Percentiles rank a stretch among this genome's conserved stretches.
Evolutionary conservation across 768 basidiomycete genomes (phyloP).

Genomic region (Polyporus arcularius): DNA sequence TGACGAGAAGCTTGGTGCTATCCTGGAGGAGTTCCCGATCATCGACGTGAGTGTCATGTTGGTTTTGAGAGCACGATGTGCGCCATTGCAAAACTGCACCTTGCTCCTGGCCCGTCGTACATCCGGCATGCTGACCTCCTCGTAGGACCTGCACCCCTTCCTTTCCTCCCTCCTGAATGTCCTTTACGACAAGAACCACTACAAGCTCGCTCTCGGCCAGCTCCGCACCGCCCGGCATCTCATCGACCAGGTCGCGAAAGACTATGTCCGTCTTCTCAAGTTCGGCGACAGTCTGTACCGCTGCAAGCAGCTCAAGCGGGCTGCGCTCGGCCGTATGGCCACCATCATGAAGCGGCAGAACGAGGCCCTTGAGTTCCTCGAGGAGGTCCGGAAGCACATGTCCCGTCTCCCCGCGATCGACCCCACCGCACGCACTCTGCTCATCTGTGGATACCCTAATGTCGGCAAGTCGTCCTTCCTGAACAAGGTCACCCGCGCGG

Average conservation of each 20-base stretch:
- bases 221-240: constrained; percentile 94
- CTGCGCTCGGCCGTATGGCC: constrained; percentile 98
- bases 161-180: constrained; percentile 95
- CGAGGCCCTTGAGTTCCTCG: constrained; percentile 96
- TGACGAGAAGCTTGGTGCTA: constrained; percentile 92
- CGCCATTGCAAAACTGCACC: neutral
- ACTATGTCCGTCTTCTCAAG: constrained; percentile 94
- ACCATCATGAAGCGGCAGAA: constrained; percentile 99
- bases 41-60: constrained; percentile 72
- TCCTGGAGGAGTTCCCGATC: constrained; percentile 95
- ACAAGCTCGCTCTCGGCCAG: constrained; percentile 97
- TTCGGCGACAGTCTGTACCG: constrained; percentile 98
- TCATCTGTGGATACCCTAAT: constrained; percentile 99
- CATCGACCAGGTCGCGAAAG: constrained; percentile 96
- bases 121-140: neutral
- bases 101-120: neutral
- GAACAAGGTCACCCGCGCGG: constrained; percentile 98
- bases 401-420: constrained; percentile 98
- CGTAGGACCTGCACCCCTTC: constrained; percentile 92
- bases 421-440: constrained; percentile 94
- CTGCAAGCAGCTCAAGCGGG: constrained; percentile 97
- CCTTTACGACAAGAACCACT: constrained; percentile 99
- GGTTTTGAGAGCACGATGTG: no score
- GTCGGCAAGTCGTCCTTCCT: constrained; percentile 99
- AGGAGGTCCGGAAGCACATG: constrained; percentile 99